Evolutionary conservation across 1,139 yeast genomes (phyloP).

Genomic region (Suhomyces guaymorum): DNA sequence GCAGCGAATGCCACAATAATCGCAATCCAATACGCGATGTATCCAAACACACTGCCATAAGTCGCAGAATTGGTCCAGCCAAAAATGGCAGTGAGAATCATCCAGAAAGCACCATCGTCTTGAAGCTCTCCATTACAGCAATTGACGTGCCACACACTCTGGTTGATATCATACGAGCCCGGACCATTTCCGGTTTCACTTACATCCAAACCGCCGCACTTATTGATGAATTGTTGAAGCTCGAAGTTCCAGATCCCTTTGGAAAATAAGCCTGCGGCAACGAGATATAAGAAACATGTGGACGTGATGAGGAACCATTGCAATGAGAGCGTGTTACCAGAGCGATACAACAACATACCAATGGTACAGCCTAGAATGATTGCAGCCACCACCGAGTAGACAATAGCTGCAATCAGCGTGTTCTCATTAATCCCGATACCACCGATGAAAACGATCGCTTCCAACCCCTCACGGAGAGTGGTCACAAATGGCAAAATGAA

Average conservation of each 20-base stretch:
- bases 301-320: constrained; percentile 43
- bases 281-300: constrained; percentile 45
- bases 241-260: constrained; percentile 51
- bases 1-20: constrained; percentile 39
- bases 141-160: constrained; percentile 49
- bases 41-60: constrained; percentile 83
- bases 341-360: constrained; percentile 42
- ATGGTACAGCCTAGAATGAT: constrained; percentile 33
- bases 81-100: constrained; percentile 55
- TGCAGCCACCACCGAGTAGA: constrained; percentile 34
- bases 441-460: constrained; percentile 49
- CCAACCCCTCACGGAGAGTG: constrained; percentile 50
- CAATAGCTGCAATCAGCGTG: constrained; percentile 35
- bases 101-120: constrained; percentile 46
- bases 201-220: constrained; percentile 47
- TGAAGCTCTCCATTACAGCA: constrained; percentile 45
- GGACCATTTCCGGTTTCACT: constrained; percentile 53
- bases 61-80: constrained; percentile 98
- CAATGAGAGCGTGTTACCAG: constrained; percentile 44
- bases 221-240: constrained; percentile 40
- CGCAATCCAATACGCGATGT: constrained; percentile 72
- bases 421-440: constrained; percentile 50
- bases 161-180: constrained; percentile 44
- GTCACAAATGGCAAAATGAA: constrained; percentile 47
- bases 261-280: constrained; percentile 49